Evolutionary conservation across 805 yeast genomes (phyloP).

Genomic region (Candida ulmi): DNA sequence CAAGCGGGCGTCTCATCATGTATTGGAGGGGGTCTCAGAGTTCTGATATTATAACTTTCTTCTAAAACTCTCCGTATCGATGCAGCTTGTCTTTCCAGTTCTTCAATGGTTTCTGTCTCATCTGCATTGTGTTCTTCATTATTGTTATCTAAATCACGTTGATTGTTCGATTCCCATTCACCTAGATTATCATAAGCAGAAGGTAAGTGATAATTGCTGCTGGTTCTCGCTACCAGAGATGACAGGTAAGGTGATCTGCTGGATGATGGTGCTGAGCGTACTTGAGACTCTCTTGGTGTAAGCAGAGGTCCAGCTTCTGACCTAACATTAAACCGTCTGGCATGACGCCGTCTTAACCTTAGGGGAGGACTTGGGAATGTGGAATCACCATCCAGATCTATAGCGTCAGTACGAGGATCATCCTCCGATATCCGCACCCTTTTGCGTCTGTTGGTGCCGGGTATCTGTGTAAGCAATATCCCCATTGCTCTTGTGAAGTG

Average conservation of each 20-base stretch:
- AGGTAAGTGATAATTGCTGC: background rate
- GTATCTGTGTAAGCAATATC: background rate
- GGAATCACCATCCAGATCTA: background rate
- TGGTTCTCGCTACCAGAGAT: background rate
- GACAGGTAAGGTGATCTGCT: background rate
- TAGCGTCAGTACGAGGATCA: background rate
- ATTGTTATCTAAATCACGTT: too few relatives aligned
- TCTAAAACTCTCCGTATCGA: constrained; percentile 2
- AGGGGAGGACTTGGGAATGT: background rate
- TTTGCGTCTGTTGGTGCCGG: constrained; percentile 1
- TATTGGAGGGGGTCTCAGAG: too few relatives aligned
- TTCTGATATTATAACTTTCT: background rate
- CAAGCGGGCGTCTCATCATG: too few relatives aligned
- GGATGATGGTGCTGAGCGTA: too few relatives aligned
- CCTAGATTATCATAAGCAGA: background rate
- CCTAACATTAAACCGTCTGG: constrained; percentile 3
- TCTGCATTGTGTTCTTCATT: too few relatives aligned
- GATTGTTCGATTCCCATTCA: background rate
- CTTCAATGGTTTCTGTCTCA: constrained; percentile 1
- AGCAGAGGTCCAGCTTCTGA: background rate
- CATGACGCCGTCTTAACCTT: constrained; percentile 6
- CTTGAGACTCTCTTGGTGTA: background rate
- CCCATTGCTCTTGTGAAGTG: too few relatives aligned
- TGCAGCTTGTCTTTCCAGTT: constrained; percentile 4
- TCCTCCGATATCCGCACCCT: constrained; percentile 7